Evolutionary conservation across 176 grass and related monocot genomes (phyloP).

Genomic region (Ensete ventricosum): DNA sequence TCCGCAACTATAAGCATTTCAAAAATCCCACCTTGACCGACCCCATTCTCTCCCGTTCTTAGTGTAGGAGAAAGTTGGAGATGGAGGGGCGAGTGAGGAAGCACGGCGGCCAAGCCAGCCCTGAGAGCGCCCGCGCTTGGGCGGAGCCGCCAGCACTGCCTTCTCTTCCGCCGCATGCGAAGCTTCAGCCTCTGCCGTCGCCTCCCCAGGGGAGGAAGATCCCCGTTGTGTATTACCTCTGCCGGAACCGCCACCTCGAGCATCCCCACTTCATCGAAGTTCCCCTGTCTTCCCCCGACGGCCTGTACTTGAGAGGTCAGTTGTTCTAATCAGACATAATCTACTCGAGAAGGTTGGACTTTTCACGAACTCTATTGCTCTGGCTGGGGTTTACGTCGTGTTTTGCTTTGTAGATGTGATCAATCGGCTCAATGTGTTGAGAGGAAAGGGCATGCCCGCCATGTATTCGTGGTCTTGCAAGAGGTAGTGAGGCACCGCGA

Average conservation of each 20-base stretch:
- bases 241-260: conserved; percentile 76
- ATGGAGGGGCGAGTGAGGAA: conserved; percentile 4
- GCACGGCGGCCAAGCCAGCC: conserved; percentile 1
- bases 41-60: too few species aligned
- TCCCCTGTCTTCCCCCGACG: conserved; percentile 43
- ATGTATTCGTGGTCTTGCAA: conserved; percentile 98
- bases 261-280: conserved; percentile 97
- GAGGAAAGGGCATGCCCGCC: conserved; percentile 67
- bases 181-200: neutral
- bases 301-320: conserved; percentile 66
- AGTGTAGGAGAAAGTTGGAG: neutral
- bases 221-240: conserved; percentile 84
- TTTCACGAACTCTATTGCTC: neutral
- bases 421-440: conserved; percentile 61
- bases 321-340: neutral
- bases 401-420: conserved; percentile 49
- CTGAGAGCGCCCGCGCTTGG: neutral
- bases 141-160: conserved; percentile 18
- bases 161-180: neutral
- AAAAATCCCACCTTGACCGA: too few species aligned
- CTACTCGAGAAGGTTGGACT: neutral
- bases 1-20: too few species aligned
- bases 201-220: conserved; percentile 30
- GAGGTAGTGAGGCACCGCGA: conserved; percentile 32
- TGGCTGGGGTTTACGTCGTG: neutral